phyloP scores from a whole-genome alignment of 179 eudicot species.

The Actinidia arguta region DNA sequence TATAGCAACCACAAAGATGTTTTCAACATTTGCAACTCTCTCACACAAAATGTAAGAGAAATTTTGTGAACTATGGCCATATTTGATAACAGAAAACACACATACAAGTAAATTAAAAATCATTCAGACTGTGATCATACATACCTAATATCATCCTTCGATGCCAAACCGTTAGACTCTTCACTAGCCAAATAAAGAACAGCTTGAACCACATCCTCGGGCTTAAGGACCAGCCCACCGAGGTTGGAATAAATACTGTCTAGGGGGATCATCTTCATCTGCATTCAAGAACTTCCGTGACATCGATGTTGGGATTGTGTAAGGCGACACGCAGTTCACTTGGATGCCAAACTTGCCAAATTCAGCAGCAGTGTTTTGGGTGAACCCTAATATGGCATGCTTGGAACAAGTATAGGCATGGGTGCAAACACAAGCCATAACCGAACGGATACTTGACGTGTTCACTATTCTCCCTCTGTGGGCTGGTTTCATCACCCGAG shows the following conservation, averaged over 20 bases:
- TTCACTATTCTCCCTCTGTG: conserved; percentile 78
- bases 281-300: conserved; percentile 65
- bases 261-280: conserved; percentile 75
- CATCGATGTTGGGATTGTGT: conserved; percentile 71
- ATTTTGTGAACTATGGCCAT: no score
- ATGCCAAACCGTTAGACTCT: no score
- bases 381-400: conserved; percentile 89
- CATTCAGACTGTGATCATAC: no score
- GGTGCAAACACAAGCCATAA: conserved; percentile 68
- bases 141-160: no score
- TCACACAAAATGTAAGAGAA: no score
- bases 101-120: no score
- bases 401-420: conserved; percentile 89
- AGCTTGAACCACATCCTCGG: conserved; percentile 73
- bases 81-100: no score
- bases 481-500: conserved; percentile 83
- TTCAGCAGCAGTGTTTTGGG: conserved; percentile 90
- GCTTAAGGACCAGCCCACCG: conserved; percentile 67
- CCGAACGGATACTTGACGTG: conserved; percentile 65
- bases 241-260: conserved; percentile 58
- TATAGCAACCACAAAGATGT: no score
- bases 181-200: conserved; percentile 84
- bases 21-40: no score
- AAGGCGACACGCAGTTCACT: conserved; percentile 93
- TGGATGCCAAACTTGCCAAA: conserved; percentile 80